Conservation (phyloP, 148 eudicot genomes). For the Rhododendron griersonianum region DNA sequence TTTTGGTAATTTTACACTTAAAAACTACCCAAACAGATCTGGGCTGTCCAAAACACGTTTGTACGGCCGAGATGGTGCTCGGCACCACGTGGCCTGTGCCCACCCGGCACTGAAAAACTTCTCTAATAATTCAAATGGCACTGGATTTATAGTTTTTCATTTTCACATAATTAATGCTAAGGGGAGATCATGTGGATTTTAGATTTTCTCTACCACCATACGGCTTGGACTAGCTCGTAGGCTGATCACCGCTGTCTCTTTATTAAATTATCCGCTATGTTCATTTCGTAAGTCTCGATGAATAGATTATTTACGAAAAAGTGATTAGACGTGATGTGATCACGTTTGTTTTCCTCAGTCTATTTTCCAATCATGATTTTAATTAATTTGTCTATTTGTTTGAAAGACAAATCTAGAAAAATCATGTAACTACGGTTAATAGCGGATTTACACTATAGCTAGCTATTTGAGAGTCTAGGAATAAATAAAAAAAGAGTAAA, state of each 20-base stretch:
- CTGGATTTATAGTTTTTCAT: too few species aligned
- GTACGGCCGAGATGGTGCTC: too few species aligned
- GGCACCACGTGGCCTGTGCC: too few species aligned
- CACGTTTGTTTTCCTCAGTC: background rate
- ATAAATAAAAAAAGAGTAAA: too few species aligned
- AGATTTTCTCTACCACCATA: background rate
- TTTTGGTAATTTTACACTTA: too few species aligned
- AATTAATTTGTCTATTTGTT: background rate
- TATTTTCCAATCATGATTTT: background rate
- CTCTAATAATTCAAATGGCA: background rate
- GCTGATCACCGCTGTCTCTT: background rate
- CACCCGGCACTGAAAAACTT: too few species aligned
- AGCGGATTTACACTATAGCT: background rate
- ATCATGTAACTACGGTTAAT: too few species aligned
- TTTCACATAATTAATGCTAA: too few species aligned
- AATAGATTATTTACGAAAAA: background rate
- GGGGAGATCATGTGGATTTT: too few species aligned
- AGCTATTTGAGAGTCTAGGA: background rate
- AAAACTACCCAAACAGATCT: too few species aligned
- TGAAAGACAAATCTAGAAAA: too few species aligned
- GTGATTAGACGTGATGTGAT: background rate
- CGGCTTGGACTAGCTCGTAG: background rate
- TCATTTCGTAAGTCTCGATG: background rate
- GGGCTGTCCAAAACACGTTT: too few species aligned
- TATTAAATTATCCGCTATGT: background rate